Evolutionary conservation across 352 stramenopile genomes (phyloP), one percentile per base, ranked within the genome.

Genomic region (Globisporangium spiculum): DNA sequence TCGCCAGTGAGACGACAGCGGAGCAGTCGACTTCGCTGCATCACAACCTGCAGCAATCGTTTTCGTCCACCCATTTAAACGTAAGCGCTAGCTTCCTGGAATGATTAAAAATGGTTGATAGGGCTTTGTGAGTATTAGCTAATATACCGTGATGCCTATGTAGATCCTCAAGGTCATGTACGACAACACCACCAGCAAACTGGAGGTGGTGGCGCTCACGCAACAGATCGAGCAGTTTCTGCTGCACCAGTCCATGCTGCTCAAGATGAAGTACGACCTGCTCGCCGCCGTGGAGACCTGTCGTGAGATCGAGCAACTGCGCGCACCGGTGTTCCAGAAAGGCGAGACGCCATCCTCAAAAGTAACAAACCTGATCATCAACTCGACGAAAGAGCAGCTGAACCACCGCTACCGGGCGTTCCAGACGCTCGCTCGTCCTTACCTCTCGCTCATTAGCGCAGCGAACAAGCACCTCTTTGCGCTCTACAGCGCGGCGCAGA

Each of bases 91-190:
- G 18, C 18, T 55, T 54, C 26, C 9, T 55, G 32, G 22, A 20
- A 20, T 48, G 14, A 16, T 20, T 46, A 12, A 6, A 5, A 7
- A 48, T n/a, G 38, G 16, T 2, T 48, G 41, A 48, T 1, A 20
- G 16, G 4, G 16, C 41, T 48, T 1, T n/a, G 14, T 8, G 41
- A 48, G 41, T 48, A n/a, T 4, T 48, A n/a, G 8, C 10, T 44
- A 10, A 48, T 18, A 20, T 48, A n/a, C 16, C 41, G 26, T 66
- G 20, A 9, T 2, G 5, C 12, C n/a, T 38, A 16, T 59, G 24
- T 46, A 79, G 73, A 79, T 79, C 38, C 67, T 79, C 22, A 61
- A 59, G 4, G 69, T 54, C 46, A 68, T 79, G 73, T 77, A 79
- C 54, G 67, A 73, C 22, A 72, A 68, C 26, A 66, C 48, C 18